Evolutionary conservation across 768 basidiomycete genomes (phyloP).

Genomic region (Hericium rajendrae): DNA sequence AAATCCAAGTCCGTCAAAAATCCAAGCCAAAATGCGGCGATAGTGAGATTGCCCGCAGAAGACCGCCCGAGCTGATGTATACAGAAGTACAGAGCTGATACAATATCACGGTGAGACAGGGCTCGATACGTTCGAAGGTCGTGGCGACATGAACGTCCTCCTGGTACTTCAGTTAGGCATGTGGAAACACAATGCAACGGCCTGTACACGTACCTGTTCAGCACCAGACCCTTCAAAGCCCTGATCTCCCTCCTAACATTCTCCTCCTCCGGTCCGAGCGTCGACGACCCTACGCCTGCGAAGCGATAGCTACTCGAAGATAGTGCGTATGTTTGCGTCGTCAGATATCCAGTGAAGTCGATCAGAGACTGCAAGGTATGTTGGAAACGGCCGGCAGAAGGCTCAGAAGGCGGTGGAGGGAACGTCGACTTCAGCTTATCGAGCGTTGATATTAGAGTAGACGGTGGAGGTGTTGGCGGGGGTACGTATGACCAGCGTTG

Average conservation of each 20-base stretch:
- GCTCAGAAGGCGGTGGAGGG: conserved; percentile 4
- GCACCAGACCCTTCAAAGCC: conserved; percentile 67
- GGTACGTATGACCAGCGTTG: conserved; percentile 30
- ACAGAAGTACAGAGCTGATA: not conserved
- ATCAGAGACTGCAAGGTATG: conserved; percentile 56
- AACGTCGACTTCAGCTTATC: conserved; percentile 6
- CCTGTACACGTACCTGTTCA: conserved; percentile 47
- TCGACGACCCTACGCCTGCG: conserved; percentile 14
- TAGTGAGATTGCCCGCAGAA: no score
- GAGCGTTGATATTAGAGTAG: conserved; percentile 16
- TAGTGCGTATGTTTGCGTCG: conserved; percentile 58
- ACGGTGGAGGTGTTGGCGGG: conserved; percentile 20
- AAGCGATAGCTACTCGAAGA: conserved; percentile 11
- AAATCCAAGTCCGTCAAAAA: no score
- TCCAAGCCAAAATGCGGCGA: no score
- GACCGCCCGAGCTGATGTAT: not conserved
- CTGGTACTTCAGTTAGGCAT: conserved; percentile 4
- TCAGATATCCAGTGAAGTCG: conserved; percentile 73
- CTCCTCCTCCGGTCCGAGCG: conserved; percentile 39
- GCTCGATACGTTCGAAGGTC: not conserved
- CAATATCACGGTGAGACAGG: not conserved
- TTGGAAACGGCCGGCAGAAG: conserved; percentile 33
- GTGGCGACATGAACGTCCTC: conserved; percentile 11
- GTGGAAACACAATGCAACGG: not conserved
- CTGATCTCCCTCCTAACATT: conserved; percentile 67